Percentiles rank a stretch among this genome's conserved stretches.
phyloP scores from a whole-genome alignment of 2,329 filamentous ascomycete genomes.

The Penicillium sp. region DNA sequence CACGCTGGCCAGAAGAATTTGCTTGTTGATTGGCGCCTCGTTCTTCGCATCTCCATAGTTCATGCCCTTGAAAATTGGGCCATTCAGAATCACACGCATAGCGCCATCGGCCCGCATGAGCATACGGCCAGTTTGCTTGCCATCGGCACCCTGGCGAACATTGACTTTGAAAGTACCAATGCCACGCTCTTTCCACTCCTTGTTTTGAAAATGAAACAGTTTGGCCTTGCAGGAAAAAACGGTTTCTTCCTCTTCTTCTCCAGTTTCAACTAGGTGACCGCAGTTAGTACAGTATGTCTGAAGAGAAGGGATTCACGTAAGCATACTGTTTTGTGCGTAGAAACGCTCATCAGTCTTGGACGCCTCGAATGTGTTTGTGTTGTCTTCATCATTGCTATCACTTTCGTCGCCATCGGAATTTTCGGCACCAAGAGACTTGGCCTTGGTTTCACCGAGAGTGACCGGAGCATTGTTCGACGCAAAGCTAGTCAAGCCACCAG shows the following conservation, averaged over 20 bases:
- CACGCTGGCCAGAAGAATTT: conserved; percentile 63
- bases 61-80: conserved; percentile 74
- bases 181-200: conserved; percentile 87
- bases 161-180: conserved; percentile 84
- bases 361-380: conserved; percentile 44
- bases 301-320: conserved; percentile 6
- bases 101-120: conserved; percentile 92
- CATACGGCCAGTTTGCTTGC: conserved; percentile 67
- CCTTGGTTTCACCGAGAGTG: conserved; percentile 40
- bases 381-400: conserved; percentile 54
- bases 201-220: conserved; percentile 74
- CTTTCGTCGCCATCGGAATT: conserved; percentile 51
- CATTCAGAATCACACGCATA: conserved; percentile 83
- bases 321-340: conserved; percentile 65
- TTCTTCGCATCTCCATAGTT: conserved; percentile 68
- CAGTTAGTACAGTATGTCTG: background rate
- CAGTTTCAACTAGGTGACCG: conserved; percentile 61
- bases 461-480: conserved; percentile 59
- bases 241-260: conserved; percentile 79
- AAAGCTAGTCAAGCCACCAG: conserved; percentile 64
- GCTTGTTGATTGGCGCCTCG: conserved; percentile 68
- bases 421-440: conserved; percentile 74
- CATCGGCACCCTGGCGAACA: conserved; percentile 56
- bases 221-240: conserved; percentile 77
- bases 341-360: conserved; percentile 52